These are phyloP conservation scores for Acorus calamus DNA, from an alignment of 106 monocot genomes.

Conservation along the genomic window DNA sequence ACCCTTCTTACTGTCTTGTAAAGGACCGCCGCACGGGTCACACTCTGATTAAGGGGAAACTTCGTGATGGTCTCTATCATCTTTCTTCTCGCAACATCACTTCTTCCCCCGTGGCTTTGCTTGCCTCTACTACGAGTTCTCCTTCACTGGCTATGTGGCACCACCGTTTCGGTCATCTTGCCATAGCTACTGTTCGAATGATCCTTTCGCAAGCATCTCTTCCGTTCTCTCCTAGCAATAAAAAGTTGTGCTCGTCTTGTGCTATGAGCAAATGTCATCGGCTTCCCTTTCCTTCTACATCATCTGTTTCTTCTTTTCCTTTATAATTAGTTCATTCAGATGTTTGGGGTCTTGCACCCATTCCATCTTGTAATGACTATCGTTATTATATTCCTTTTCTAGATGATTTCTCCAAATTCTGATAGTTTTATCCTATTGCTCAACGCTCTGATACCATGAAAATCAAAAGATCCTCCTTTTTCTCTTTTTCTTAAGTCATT, in stretches of 20 bases:
- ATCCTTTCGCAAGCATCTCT: too few species aligned
- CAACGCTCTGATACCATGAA: slow-evolving; percentile 6
- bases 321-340: not conserved
- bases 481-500: not conserved
- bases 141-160: not conserved
- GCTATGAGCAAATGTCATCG: too few species aligned
- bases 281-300: not conserved
- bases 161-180: not conserved
- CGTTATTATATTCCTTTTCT: slow-evolving; percentile 2
- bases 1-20: not conserved
- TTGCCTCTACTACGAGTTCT: not conserved
- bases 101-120: too few species aligned
- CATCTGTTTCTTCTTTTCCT: not conserved
- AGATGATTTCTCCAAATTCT: slow-evolving; percentile 8
- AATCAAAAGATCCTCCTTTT: not conserved
- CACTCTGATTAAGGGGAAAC: not conserved
- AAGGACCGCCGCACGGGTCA: not conserved
- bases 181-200: too few species aligned
- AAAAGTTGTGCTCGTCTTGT: too few species aligned
- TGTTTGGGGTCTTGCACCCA: slow-evolving; percentile 1
- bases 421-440: not conserved
- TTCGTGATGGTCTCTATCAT: not conserved
- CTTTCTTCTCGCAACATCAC: not conserved
- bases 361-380: not conserved
- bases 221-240: too few species aligned